Percentiles rank a stretch among this genome's conserved stretches.
These are phyloP conservation scores for Venturia oleaginea DNA, from an alignment of 2,329 filamentous ascomycete species.

Conservation along the genomic window DNA sequence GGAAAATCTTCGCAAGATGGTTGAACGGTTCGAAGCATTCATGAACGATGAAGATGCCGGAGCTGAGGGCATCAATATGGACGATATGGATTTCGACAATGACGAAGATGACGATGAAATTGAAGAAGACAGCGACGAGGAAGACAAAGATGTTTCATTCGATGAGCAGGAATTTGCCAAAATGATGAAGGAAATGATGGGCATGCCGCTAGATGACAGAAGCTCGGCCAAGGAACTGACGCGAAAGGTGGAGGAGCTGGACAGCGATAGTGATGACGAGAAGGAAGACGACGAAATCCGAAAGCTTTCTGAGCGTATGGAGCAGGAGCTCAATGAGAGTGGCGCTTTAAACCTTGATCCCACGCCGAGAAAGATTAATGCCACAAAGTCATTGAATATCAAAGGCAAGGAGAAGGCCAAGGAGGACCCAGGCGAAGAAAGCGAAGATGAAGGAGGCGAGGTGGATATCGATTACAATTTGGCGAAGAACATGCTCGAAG, in stretches of 20 bases:
- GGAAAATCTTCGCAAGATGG: conserved; percentile 78
- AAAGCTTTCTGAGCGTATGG: conserved; percentile 59
- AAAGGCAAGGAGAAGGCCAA: conserved; percentile 12
- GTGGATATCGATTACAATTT: conserved; percentile 78
- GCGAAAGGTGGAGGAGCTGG: conserved; percentile 22
- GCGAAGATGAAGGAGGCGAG: conserved; percentile 39
- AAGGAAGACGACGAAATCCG: conserved; percentile 53
- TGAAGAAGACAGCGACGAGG: conserved; percentile 45
- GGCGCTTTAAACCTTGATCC: conserved; percentile 49
- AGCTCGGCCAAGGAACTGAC: conserved; percentile 11
- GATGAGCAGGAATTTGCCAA: conserved; percentile 75
- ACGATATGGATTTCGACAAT: conserved; percentile 60
- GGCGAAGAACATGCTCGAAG: conserved; percentile 82
- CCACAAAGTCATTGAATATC: neutral
- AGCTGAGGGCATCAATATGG: conserved; percentile 60
- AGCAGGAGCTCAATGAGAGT: conserved; percentile 60
- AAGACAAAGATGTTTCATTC: conserved; percentile 69
- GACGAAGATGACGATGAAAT: conserved; percentile 41
- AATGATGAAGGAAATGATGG: conserved; percentile 93
- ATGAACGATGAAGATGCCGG: conserved; percentile 78
- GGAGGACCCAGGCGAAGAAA: conserved; percentile 6
- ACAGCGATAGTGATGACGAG: conserved; percentile 26
- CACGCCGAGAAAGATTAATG: conserved; percentile 16
- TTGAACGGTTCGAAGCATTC: conserved; percentile 87
- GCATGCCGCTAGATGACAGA: conserved; percentile 37